These are phyloP conservation scores for Ormosia emarginata DNA, from an alignment of 306 rosid species.

Conservation along the genomic window DNA sequence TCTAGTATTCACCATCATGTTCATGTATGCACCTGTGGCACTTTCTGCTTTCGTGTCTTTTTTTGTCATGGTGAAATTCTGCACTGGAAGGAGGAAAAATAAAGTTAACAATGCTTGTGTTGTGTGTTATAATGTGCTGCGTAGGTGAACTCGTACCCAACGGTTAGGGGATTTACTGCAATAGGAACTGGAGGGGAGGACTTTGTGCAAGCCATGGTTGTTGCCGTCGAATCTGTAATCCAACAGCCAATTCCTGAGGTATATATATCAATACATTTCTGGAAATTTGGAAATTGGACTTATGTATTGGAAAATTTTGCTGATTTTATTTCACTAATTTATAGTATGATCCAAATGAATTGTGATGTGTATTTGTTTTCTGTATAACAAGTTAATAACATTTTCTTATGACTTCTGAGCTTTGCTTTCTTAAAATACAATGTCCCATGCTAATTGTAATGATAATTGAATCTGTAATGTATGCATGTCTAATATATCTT, in stretches of 20 bases:
- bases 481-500: not conserved
- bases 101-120: not conserved
- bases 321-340: not conserved
- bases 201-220: constrained; percentile 87
- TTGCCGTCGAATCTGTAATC: constrained; percentile 86
- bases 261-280: not conserved
- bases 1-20: not conserved
- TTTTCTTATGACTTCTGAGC: not conserved
- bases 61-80: not conserved
- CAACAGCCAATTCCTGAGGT: constrained; percentile 85
- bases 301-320: constrained; percentile 13
- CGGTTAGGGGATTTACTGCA: constrained; percentile 89
- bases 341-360: not conserved
- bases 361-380: constrained; percentile 4
- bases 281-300: not conserved
- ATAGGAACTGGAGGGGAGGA: constrained; percentile 95
- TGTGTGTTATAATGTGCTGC: not conserved
- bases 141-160: constrained; percentile 92
- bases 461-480: not conserved
- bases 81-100: not conserved
- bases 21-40: not conserved
- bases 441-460: not conserved
- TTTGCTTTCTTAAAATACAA: not conserved
- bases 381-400: not conserved
- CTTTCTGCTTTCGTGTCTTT: not conserved